Evolutionary conservation across 352 stramenopile genomes (phyloP).

Genomic region (Globisporangium canariense): DNA sequence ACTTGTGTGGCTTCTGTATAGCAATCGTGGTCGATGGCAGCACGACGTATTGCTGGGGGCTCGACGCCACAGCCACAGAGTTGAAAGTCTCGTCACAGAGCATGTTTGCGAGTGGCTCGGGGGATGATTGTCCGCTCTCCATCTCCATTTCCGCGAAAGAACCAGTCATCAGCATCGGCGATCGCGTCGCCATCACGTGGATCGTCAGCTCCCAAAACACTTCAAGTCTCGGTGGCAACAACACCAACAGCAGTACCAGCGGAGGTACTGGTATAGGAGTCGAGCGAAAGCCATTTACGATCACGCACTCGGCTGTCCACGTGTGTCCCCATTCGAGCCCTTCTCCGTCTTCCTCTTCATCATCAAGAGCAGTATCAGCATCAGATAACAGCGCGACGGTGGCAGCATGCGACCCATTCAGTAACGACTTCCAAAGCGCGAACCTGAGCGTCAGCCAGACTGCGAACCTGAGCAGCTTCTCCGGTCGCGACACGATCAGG

Average conservation of each 20-base stretch:
- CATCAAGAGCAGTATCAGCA: neutral
- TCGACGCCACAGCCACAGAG: slow-evolving; percentile 17
- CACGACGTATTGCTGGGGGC: slow-evolving; percentile 39
- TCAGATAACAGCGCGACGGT: neutral
- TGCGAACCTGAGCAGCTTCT: slow-evolving; percentile 15
- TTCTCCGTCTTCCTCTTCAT: neutral
- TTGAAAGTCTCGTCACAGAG: slow-evolving; percentile 15
- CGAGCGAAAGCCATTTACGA: neutral
- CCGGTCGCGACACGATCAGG: slow-evolving; percentile 7
- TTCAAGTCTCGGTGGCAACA: neutral
- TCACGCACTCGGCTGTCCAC: slow-evolving; percentile 20
- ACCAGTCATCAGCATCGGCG: slow-evolving; percentile 5
- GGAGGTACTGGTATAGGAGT: neutral
- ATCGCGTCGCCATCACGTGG: slow-evolving; percentile 20
- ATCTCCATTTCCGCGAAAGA: slow-evolving; percentile 7
- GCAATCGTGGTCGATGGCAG: slow-evolving; percentile 14
- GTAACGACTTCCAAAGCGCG: slow-evolving; percentile 15
- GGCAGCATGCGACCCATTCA: slow-evolving; percentile 23
- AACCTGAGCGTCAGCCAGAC: slow-evolving; percentile 24
- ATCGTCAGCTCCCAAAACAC: slow-evolving; percentile 14
- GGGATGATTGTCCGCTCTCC: slow-evolving; percentile 22
- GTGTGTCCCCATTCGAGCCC: slow-evolving; percentile 13
- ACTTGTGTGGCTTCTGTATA: neutral
- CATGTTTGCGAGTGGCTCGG: slow-evolving; percentile 16
- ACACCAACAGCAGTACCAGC: neutral